A percentile compares a stretch with the other conserved stretches of the same genome.
Evolutionary conservation across 139 green algal genomes (phyloP).

Genomic region (Pleodorina starrii): DNA sequence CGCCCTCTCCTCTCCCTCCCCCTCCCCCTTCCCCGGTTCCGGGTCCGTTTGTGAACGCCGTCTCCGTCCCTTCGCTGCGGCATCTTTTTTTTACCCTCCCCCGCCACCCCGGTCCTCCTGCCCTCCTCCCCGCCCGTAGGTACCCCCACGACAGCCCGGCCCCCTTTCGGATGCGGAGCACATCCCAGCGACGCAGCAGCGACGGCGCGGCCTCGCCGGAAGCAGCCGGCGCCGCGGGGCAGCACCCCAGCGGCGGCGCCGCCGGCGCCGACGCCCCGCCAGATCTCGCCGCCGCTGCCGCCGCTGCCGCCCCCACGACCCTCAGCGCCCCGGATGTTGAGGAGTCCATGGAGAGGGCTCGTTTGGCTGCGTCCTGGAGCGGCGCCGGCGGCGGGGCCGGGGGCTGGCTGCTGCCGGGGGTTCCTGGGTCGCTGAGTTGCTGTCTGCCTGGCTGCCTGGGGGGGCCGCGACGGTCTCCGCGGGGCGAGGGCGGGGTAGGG

Average conservation of each 20-base stretch:
- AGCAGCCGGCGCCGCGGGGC: too few relatives aligned
- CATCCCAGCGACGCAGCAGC: neutral
- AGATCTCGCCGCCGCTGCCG: neutral
- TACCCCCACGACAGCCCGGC: conserved; percentile 65
- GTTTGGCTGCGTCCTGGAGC: neutral
- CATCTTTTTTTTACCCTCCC: too few relatives aligned
- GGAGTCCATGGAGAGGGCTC: conserved; percentile 4
- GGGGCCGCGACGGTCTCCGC: neutral
- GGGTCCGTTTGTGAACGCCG: neutral
- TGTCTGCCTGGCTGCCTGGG: neutral
- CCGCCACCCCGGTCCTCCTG: too few relatives aligned
- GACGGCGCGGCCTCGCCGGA: too few relatives aligned
- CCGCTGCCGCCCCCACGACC: neutral
- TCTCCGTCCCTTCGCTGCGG: neutral
- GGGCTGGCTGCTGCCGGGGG: neutral
- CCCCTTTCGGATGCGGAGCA: conserved; percentile 6
- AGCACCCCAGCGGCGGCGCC: too few relatives aligned
- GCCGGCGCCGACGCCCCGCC: neutral
- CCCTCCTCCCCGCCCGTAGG: conserved; percentile 19
- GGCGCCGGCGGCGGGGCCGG: neutral
- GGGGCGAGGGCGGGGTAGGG: neutral
- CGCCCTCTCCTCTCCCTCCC: too few relatives aligned
- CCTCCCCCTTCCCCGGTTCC: neutral
- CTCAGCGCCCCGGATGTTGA: conserved; percentile 19
- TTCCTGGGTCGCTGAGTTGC: neutral